Percentiles rank a stretch among this genome's conserved stretches.
phyloP scores from a whole-genome alignment of 148 eudicot species.

The Arctostaphylos glauca region DNA sequence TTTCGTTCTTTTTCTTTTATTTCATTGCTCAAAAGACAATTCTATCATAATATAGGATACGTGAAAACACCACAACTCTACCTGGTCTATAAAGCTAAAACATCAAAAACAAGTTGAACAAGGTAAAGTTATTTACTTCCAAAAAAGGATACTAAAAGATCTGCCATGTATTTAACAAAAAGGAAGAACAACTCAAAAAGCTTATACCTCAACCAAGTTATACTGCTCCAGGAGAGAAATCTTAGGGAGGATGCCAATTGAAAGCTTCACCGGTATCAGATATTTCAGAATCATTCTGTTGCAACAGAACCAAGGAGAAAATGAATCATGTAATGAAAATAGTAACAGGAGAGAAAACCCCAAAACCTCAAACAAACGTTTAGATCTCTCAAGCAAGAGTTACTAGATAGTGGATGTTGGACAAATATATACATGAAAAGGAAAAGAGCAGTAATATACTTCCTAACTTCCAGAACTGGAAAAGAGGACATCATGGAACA shows the following conservation, averaged over 20 bases:
- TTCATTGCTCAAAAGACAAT: background rate
- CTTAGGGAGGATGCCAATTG: constrained; percentile 81
- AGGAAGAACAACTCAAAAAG: background rate
- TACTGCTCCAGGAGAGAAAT: constrained; percentile 60
- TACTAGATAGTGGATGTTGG: background rate
- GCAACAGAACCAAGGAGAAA: constrained; percentile 20
- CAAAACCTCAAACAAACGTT: background rate
- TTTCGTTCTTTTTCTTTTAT: background rate
- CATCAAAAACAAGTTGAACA: background rate
- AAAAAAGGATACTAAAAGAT: constrained; percentile 7
- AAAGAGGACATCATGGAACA: background rate
- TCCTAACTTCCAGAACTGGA: background rate
- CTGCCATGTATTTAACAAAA: background rate
- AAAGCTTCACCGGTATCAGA: constrained; percentile 95
- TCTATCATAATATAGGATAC: background rate
- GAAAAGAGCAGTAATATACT: constrained; percentile 6
- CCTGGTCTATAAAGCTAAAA: background rate
- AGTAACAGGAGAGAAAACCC: background rate
- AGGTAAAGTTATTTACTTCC: background rate
- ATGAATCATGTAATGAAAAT: constrained; percentile 1
- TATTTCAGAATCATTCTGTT: constrained; percentile 94
- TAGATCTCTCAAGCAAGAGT: background rate
- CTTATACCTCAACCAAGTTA: constrained; percentile 74
- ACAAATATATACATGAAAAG: background rate
- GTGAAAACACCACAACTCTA: background rate